Evolutionary conservation across 2,329 filamentous ascomycete species (phyloP).

Genomic region (Lachnellula hyalina): DNA sequence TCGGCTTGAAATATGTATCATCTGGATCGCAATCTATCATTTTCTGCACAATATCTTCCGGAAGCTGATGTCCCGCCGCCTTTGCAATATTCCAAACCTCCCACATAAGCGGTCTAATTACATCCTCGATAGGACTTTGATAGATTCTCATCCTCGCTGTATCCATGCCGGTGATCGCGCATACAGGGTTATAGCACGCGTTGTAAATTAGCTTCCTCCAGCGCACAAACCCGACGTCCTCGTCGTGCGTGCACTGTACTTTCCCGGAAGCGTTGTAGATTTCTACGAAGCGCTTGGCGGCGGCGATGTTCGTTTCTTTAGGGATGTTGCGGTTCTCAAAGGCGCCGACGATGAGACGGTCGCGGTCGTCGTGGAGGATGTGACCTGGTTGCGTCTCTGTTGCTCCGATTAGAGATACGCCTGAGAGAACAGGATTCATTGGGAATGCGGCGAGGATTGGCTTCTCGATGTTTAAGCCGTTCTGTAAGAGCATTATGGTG

Average conservation of each 20-base stretch:
- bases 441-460: conserved; percentile 22
- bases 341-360: conserved; percentile 19
- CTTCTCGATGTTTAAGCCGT: conserved; percentile 27
- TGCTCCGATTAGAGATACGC: conserved; percentile 24
- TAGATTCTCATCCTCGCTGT: conserved; percentile 20
- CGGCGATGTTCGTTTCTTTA: not conserved
- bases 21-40: conserved; percentile 46
- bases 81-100: conserved; percentile 26
- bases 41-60: conserved; percentile 18
- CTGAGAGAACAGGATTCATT: conserved; percentile 21
- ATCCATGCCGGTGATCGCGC: conserved; percentile 23
- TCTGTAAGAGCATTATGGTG: conserved; percentile 24
- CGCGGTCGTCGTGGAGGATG: conserved; percentile 22
- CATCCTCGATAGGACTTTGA: conserved; percentile 28
- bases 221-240: conserved; percentile 18
- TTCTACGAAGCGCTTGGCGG: conserved; percentile 19
- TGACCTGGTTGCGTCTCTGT: conserved; percentile 17
- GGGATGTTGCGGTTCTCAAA: conserved; percentile 18
- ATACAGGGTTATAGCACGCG: conserved; percentile 23
- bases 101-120: conserved; percentile 28
- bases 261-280: conserved; percentile 21
- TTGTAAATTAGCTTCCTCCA: conserved; percentile 28
- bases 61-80: conserved; percentile 21
- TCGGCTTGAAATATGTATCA: conserved; percentile 36
- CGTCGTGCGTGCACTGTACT: conserved; percentile 18